phyloP scores from a whole-genome alignment of 805 yeast species.

The Suhomyces faveliae region DNA sequence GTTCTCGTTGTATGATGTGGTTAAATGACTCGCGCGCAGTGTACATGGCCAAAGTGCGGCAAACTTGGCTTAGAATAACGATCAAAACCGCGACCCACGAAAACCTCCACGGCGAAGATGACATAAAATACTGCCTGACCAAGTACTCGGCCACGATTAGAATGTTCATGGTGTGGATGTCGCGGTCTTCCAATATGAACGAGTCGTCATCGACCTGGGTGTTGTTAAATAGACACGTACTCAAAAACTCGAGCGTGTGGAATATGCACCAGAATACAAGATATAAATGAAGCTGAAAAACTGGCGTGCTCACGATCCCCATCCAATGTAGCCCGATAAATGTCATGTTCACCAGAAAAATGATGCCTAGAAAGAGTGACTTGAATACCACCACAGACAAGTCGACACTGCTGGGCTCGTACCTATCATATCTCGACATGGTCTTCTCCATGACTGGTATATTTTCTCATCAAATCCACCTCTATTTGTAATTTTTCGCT shows the following conservation, averaged over 20 bases:
- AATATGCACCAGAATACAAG: conserved; percentile 42
- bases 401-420: conserved; percentile 28
- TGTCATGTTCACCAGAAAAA: conserved; percentile 17
- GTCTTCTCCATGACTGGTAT: neutral
- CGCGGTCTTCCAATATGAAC: conserved; percentile 23
- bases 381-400: conserved; percentile 31
- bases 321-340: conserved; percentile 5
- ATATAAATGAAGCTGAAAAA: conserved; percentile 7
- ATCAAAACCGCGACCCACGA: conserved; percentile 48
- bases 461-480: too few relatives aligned
- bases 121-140: conserved; percentile 4
- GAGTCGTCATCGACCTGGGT: conserved; percentile 63
- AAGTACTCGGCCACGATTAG: conserved; percentile 15
- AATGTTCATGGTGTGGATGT: conserved; percentile 18
- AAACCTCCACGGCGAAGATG: neutral
- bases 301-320: conserved; percentile 2
- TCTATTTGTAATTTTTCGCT: neutral
- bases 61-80: conserved; percentile 58
- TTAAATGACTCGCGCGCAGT: conserved; percentile 86
- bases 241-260: conserved; percentile 79
- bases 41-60: conserved; percentile 78
- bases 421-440: conserved; percentile 11
- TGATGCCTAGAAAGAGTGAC: conserved; percentile 32
- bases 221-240: conserved; percentile 74
- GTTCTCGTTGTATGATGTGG: conserved; percentile 64